These are phyloP conservation scores for Setaria viridis DNA, from an alignment of 202 grass and related monocot species.

Conservation along the genomic window DNA sequence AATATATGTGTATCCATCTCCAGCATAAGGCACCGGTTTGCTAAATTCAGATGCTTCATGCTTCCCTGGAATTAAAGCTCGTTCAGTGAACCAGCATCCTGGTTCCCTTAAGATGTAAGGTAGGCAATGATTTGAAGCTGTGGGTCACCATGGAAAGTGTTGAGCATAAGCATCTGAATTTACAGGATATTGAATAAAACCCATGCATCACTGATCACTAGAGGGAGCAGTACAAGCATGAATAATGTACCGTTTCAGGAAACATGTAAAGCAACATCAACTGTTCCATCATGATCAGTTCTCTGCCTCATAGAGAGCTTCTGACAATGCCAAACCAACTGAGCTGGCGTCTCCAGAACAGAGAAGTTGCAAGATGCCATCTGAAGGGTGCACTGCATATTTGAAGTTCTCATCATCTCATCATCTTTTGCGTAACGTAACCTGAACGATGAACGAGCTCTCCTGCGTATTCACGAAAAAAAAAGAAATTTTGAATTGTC, in stretches of 20 bases:
- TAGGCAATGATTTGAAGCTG: conserved; percentile 12
- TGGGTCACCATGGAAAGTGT: conserved; percentile 36
- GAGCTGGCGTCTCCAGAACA: conserved; percentile 9
- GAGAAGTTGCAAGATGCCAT: conserved; percentile 32
- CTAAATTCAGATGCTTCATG: conserved; percentile 43
- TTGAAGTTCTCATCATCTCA: neutral
- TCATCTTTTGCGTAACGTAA: no score
- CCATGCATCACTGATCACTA: neutral
- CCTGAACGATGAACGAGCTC: no score
- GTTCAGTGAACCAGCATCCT: conserved; percentile 16
- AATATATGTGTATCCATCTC: conserved; percentile 34
- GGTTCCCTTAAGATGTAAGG: conserved; percentile 39
- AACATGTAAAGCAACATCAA: conserved; percentile 48
- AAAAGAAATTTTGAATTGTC: no score
- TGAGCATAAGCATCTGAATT: conserved; percentile 1
- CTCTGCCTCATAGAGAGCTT: conserved; percentile 38
- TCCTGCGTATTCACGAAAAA: no score
- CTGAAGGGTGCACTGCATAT: neutral
- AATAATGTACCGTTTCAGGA: conserved; percentile 36
- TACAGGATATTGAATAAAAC: conserved; percentile 1
- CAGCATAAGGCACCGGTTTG: conserved; percentile 10
- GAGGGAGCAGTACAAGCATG: conserved; percentile 8
- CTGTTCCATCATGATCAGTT: conserved; percentile 32
- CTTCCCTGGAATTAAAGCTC: neutral
- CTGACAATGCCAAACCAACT: conserved; percentile 33